A percentile compares a stretch with the other conserved stretches of the same genome.
Evolutionary conservation across 2,329 filamentous ascomycete species (phyloP).

Genomic region (Fusarium zealandicum): DNA sequence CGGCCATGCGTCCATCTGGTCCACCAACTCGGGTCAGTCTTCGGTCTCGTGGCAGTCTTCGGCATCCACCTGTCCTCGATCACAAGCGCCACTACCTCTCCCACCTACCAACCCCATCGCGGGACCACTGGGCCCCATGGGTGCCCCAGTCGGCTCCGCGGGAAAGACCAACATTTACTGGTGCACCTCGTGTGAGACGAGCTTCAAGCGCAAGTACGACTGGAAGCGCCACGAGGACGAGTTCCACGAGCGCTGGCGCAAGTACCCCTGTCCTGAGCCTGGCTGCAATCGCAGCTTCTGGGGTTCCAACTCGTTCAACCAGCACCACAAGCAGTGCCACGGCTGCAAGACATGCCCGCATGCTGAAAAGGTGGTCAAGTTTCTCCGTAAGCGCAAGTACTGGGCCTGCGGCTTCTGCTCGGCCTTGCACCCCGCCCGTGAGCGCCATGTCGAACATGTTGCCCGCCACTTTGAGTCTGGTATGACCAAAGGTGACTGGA

Average conservation of each 20-base stretch:
- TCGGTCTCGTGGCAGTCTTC: conserved; percentile 52
- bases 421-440: conserved; percentile 66
- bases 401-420: conserved; percentile 76
- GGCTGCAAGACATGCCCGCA: conserved; percentile 71
- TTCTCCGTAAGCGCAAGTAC: conserved; percentile 68
- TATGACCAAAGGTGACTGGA: conserved; percentile 70
- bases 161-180: conserved; percentile 59
- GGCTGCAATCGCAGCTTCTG: conserved; percentile 72
- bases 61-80: conserved; percentile 43
- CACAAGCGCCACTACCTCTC: conserved; percentile 49
- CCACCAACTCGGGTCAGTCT: conserved; percentile 50
- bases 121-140: conserved; percentile 43
- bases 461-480: conserved; percentile 71
- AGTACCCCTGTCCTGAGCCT: conserved; percentile 69
- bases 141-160: conserved; percentile 36
- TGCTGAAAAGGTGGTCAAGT: conserved; percentile 68
- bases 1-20: conserved; percentile 57
- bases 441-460: conserved; percentile 73
- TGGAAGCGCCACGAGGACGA: conserved; percentile 75
- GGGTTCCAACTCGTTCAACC: conserved; percentile 72
- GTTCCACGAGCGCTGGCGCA: conserved; percentile 72
- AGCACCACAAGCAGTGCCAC: conserved; percentile 71
- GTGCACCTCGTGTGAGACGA: conserved; percentile 68
- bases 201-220: conserved; percentile 72
- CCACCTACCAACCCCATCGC: conserved; percentile 46